Base-by-base conservation (phyloP, 495 filamentous ascomycete species). In the Choiromyces venosus region DNA sequence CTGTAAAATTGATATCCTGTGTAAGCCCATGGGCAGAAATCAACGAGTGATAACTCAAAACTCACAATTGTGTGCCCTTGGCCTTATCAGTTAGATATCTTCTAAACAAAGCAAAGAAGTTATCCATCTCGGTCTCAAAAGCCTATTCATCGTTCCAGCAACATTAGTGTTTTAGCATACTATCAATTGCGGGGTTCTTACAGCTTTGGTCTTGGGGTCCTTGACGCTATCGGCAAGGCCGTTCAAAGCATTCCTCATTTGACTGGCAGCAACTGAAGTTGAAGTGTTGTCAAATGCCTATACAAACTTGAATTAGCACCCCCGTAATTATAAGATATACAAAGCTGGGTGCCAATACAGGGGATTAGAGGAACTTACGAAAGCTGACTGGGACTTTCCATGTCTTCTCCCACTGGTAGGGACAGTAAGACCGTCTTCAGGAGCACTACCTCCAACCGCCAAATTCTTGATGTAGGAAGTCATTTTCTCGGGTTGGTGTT, bases 61-160 rank as follows among this genome's bases (percentile, higher is more conserved):
- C 88, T 76, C 84, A 90, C 87, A 96, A 88, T 44, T 87, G 89
- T 82, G 93, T 97, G 80, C 94, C 94, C 88, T 97, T 99, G 73
- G 95, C 96, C 86, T 97, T 97, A 86, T 99, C 95, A 80, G 97
- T 97, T 67, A 99, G 87, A 83, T 97, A 99, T 82, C 95, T 88
- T 74, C 96, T 91, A 90, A 99, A 99, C 77, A 99, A 91, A 69
- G 92, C 90, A 82, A 94, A 99, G 88, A 99, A 99, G 89, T 99
- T 99, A 88, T 99, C 95, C 92, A 96, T 98, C 85, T 99, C 95
- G 19, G 93, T 94, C 85, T 98, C 95, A 84, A 97, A 99, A 65
- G 91, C 84, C 91, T 81, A 72, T 78, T 37, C 56, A 39, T 38
- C 2, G 37, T 38, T 69, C 64, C 16, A 29, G 70, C 76, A 44